Evolutionary conservation across 331 rosid species (phyloP), one percentile per base, ranked within the genome.

Genomic region (Cydonia oblonga): DNA sequence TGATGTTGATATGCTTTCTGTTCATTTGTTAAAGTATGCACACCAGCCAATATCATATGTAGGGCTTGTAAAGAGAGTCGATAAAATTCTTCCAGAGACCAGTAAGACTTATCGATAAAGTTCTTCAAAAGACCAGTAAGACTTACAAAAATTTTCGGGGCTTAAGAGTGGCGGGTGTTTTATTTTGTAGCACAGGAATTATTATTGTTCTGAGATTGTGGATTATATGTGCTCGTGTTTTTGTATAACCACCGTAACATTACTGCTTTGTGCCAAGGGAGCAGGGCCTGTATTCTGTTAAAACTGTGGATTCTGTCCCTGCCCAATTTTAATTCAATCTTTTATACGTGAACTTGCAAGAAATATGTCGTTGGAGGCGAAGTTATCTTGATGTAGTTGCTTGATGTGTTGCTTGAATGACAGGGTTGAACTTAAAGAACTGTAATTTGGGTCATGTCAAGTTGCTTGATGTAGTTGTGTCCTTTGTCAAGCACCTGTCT

Each of bases 1-100:
- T 89, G 81, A 90, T 79, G 76, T 57, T 83, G 58, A 71, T 69
- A 64, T 44, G 40, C 25, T 10, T 38, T 75, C 77, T 60, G 78
- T 52, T 73, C 71, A 67, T 84, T 69, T 75, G 51, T 56, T 68
- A 35, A 25, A 33, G 66, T 69, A 49, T 16, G 9, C 3, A 6
- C 54, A 71, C 74, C 82, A 69, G 77, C 79, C 78, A 62, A 12
- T 33, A 53, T 62, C 53, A 62, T 70, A 16, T 85, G 82, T 77
- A 76, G 83, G 38, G 65, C 72, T 78, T 85, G 86, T 80, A 71
- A 86, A 73, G 73, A 74, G 53, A 49, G 75, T 78, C 60, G 44
- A 20, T 66, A 65, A 66, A 68, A 80, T 83, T 78, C 73, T 83
- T 87, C 82, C 15, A 24, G 49, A 79, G 79, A 62, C 44, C 76